Base-by-base conservation (phyloP, 306 rosid species). In the Lathyrus sativus region DNA sequence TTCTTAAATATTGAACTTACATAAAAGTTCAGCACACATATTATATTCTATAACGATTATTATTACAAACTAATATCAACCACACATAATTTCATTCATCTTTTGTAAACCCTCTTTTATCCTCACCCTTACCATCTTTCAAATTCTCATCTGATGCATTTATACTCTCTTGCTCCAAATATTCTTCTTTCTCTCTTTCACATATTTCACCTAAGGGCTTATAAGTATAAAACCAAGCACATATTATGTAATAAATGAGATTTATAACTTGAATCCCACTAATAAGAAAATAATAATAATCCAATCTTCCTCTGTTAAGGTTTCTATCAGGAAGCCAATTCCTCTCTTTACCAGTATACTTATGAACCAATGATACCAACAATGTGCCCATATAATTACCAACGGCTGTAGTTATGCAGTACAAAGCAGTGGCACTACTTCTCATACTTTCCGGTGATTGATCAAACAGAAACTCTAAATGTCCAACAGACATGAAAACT, bases 241-340 rank as follows among this genome's bases (percentile, higher is more conserved):
- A 87, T 1, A 78, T 11, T 1, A 81, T 62, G 66, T 73, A 91
- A 53, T 85, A 87, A 5, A 87, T 1, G 1, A 91, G 66, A 72
- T 89, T 87, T 15, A 87, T 15, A 11, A 74, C 84, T 67, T 89
- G 95, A 64, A 89, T 74, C 61, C 90, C 96, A 42, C 73, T 73
- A 33, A 78, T 82, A 66, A 91, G 84, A 70, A 74, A 87, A 72
- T 87, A 92, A 62, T 81, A 92, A 46, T 68, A 72, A 31, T 89
- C 92, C 64, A 89, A 48, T 62, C 81, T 86, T 11, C 98, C 98
- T 71, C 85, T 81, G 15, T 87, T 87, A 4, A 89, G 79, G 71
- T 91, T 89, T 74, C 96, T 74, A 76, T 89, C 82, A 5, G 98
- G 95, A 0, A 91, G 48, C 98, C 96, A 89, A 56, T 91, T 91